Evolutionary conservation across 1,284 basidiomycete genomes (phyloP).

Genomic region (Wolfiporia cocos): DNA sequence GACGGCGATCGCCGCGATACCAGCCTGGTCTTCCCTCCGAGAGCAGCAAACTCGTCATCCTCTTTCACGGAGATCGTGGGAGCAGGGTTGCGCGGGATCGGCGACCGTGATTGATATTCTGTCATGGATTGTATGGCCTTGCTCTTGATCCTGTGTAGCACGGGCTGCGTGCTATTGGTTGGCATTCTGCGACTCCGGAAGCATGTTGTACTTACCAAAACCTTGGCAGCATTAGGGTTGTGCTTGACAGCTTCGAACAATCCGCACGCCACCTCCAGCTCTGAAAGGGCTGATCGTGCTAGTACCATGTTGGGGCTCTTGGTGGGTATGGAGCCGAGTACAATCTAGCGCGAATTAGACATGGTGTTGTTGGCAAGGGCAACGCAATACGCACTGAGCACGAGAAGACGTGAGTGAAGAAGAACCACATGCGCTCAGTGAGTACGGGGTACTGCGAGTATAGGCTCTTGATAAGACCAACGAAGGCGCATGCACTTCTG

Average conservation of each 20-base stretch:
- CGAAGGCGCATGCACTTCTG: conserved; percentile 60
- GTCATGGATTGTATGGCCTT: conserved; percentile 31
- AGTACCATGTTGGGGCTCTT: conserved; percentile 54
- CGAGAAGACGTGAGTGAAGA: conserved; percentile 69
- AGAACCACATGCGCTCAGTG: conserved; percentile 66
- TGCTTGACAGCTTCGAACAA: conserved; percentile 50
- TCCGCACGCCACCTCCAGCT: conserved; percentile 54
- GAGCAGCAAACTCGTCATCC: conserved; percentile 49
- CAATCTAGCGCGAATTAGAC: conserved; percentile 38
- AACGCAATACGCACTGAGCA: conserved; percentile 48
- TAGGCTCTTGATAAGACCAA: conserved; percentile 55
- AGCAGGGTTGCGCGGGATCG: conserved; percentile 18
- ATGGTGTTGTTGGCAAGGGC: too few species aligned
- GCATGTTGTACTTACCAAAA: conserved; percentile 40
- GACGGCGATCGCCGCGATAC: conserved; percentile 50
- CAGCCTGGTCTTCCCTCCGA: conserved; percentile 56
- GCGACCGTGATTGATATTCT: conserved; percentile 13
- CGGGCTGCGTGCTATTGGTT: conserved; percentile 34
- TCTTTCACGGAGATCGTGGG: conserved; percentile 39
- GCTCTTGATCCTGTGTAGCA: conserved; percentile 49
- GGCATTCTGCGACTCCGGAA: background rate
- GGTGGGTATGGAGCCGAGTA: conserved; percentile 59
- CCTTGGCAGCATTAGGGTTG: conserved; percentile 46
- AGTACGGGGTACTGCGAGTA: conserved; percentile 59
- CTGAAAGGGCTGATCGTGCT: conserved; percentile 54